Evolutionary conservation across 495 filamentous ascomycete species (phyloP).

Genomic region (Aspergillus avenaceus): DNA sequence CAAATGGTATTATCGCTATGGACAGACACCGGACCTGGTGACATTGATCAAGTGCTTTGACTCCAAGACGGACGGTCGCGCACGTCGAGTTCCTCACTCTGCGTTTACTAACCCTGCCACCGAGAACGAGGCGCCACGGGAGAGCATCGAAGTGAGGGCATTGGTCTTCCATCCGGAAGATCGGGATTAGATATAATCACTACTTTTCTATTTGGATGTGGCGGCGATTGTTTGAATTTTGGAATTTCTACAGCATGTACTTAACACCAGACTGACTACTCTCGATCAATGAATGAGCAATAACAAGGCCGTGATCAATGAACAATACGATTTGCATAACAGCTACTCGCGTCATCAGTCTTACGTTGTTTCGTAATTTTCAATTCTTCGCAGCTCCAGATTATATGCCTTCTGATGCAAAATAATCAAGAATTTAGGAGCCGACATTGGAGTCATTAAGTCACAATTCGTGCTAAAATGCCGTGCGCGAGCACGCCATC

Average conservation of each 20-base stretch:
- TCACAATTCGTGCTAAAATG: conserved; percentile 10
- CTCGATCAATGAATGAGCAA: too few relatives aligned
- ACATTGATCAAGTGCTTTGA: conserved; percentile 71
- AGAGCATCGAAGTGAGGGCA: conserved; percentile 64
- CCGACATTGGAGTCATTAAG: background rate
- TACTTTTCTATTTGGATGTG: too few relatives aligned
- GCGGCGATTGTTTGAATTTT: too few relatives aligned
- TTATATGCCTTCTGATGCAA: background rate
- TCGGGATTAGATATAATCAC: conserved; percentile 35
- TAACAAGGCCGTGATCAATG: too few relatives aligned
- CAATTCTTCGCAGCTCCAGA: too few relatives aligned
- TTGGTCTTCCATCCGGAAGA: conserved; percentile 54
- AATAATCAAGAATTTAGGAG: background rate
- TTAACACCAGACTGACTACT: too few relatives aligned
- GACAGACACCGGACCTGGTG: conserved; percentile 55
- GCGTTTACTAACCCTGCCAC: conserved; percentile 56
- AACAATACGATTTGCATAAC: too few relatives aligned
- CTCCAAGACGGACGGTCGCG: conserved; percentile 53
- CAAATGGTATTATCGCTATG: conserved; percentile 50
- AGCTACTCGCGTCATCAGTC: too few relatives aligned
- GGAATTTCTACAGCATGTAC: too few relatives aligned
- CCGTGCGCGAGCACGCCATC: conserved; percentile 42
- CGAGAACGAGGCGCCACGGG: conserved; percentile 42
- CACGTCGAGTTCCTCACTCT: conserved; percentile 54
- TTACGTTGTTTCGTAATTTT: too few relatives aligned